Percentiles rank a stretch among this genome's conserved stretches.
Conservation (phyloP, 345 rosid species). For the Reutealis trisperma region DNA sequence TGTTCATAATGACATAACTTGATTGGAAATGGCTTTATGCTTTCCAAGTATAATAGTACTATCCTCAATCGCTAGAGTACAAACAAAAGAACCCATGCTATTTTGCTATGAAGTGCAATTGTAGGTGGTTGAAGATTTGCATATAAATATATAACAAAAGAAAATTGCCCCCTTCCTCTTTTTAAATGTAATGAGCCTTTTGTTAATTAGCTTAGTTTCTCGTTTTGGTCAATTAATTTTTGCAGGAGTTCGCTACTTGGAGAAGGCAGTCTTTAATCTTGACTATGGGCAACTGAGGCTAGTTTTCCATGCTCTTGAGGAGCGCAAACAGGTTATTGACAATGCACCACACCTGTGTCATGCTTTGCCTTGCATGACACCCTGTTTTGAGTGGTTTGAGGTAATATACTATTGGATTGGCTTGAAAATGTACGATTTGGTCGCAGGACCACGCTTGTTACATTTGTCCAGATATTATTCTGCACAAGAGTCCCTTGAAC, state of each 20-base stretch:
- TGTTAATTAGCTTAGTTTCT: neutral
- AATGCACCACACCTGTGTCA: constrained; percentile 96
- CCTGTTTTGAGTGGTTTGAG: constrained; percentile 96
- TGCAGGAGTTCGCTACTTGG: constrained; percentile 92
- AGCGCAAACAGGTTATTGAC: constrained; percentile 87
- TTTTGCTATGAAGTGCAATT: too few species aligned
- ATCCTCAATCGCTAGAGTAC: too few species aligned
- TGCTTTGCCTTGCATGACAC: constrained; percentile 98
- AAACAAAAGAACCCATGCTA: too few species aligned
- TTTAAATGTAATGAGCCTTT: neutral
- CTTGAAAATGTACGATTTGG: constrained; percentile 94
- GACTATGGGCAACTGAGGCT: constrained; percentile 93
- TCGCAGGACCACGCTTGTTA: constrained; percentile 77
- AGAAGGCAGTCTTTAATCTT: constrained; percentile 93
- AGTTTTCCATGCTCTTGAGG: constrained; percentile 95
- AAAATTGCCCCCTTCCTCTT: neutral
- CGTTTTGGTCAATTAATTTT: neutral
- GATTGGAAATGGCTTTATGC: neutral
- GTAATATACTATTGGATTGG: constrained; percentile 92
- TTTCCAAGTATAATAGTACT: neutral
- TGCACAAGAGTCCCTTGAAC: constrained; percentile 72
- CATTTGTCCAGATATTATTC: constrained; percentile 94
- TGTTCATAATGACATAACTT: neutral
- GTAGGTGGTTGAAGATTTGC: too few species aligned
- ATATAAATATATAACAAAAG: too few species aligned